These are phyloP conservation scores for Tieghemostelium lacteum DNA, from an alignment of 78 protist species.

Conservation along the genomic window DNA sequence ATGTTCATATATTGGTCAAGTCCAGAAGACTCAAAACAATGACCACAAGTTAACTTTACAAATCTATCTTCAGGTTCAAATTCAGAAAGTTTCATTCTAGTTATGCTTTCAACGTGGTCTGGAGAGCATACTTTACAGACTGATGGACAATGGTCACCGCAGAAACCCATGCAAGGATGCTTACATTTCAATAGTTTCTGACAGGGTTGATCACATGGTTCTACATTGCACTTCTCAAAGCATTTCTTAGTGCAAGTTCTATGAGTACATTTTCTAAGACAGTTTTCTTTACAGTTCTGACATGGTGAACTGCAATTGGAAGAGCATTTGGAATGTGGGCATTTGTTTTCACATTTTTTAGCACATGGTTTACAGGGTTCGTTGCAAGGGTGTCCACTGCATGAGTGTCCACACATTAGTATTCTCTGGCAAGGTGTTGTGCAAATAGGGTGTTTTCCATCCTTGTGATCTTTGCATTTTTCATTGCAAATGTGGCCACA, in stretches of 20 bases:
- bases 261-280: conserved; percentile 67
- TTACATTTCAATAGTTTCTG: conserved; percentile 54
- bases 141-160: conserved; percentile 79
- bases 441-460: conserved; percentile 26
- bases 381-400: conserved; percentile 14
- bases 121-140: conserved; percentile 27
- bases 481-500: conserved; percentile 78
- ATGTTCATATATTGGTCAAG: conserved; percentile 10
- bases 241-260: conserved; percentile 60
- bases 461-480: conserved; percentile 31
- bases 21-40: neutral
- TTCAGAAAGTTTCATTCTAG: conserved; percentile 19
- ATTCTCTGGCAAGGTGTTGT: conserved; percentile 5
- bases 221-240: conserved; percentile 45
- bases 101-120: neutral
- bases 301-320: conserved; percentile 59
- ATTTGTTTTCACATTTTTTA: conserved; percentile 4
- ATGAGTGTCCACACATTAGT: conserved; percentile 25
- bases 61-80: conserved; percentile 3
- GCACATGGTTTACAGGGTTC: conserved; percentile 23
- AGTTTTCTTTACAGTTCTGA: conserved; percentile 56
- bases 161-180: conserved; percentile 83
- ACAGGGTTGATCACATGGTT: conserved; percentile 72
- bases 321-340: conserved; percentile 43
- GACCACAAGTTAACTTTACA: conserved; percentile 13